A percentile compares a stretch with the other conserved stretches of the same genome.
Conservation (phyloP, 129 eudicot species). For the Lactuca saligna region DNA sequence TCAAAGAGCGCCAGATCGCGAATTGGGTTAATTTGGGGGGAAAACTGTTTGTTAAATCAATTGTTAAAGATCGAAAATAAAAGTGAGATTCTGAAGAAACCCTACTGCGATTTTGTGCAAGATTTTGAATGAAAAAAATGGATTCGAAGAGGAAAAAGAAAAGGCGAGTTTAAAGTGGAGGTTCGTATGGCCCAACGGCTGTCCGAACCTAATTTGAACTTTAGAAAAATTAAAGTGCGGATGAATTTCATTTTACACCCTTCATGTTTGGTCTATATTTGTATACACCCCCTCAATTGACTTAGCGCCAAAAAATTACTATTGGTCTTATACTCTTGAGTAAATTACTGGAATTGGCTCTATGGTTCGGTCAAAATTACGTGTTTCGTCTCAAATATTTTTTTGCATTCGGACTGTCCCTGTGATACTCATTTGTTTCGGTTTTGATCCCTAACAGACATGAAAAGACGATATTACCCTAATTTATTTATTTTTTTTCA, state of each 20-base stretch:
- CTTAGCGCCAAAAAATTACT: too few species aligned
- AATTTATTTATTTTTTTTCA: too few species aligned
- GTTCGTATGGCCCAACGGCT: conserved; percentile 46
- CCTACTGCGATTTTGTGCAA: conserved; percentile 4
- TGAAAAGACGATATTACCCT: too few species aligned
- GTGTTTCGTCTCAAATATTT: too few species aligned
- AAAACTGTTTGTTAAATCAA: background rate
- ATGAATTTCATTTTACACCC: background rate
- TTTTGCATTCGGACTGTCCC: too few species aligned
- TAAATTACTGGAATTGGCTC: too few species aligned
- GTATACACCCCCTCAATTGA: background rate
- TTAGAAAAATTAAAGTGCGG: background rate
- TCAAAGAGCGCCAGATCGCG: conserved; percentile 10
- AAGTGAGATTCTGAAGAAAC: conserved; percentile 15
- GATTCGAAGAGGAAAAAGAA: conserved; percentile 11
- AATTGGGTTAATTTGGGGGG: conserved; percentile 3
- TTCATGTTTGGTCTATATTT: background rate
- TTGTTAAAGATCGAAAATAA: conserved; percentile 1
- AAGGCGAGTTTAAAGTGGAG: conserved; percentile 29
- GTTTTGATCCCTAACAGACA: too few species aligned
- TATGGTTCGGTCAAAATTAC: too few species aligned
- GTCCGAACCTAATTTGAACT: conserved; percentile 29
- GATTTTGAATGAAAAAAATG: conserved; percentile 12
- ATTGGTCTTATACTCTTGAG: too few species aligned
- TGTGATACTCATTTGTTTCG: too few species aligned